phyloP scores from a whole-genome alignment of 1,284 basidiomycete genomes.

The Phellinidium pouzarii region DNA sequence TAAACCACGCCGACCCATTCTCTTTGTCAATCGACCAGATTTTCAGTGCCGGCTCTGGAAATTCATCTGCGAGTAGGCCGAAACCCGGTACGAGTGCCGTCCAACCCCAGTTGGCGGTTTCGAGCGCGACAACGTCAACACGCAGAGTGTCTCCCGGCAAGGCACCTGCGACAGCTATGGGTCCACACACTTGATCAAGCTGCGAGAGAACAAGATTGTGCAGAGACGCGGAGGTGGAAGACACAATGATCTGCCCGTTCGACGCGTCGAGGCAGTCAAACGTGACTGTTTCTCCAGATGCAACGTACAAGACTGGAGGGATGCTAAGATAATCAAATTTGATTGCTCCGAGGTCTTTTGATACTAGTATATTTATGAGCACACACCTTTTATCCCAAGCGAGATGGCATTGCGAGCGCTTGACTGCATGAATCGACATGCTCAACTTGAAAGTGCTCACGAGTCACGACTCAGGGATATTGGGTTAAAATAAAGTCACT shows the following conservation, averaged over 20 bases:
- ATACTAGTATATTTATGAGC: background rate
- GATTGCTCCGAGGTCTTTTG: background rate
- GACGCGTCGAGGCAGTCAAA: slow-evolving; percentile 59
- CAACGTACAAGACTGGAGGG: slow-evolving; percentile 39
- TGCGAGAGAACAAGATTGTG: slow-evolving; percentile 37
- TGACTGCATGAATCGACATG: slow-evolving; percentile 50
- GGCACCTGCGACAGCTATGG: slow-evolving; percentile 45
- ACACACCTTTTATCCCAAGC: slow-evolving; percentile 54
- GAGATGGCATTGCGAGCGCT: slow-evolving; percentile 42
- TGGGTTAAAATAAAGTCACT: no score
- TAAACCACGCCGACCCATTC: slow-evolving; percentile 40
- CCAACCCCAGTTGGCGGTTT: slow-evolving; percentile 56
- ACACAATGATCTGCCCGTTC: slow-evolving; percentile 49
- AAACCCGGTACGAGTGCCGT: slow-evolving; percentile 52
- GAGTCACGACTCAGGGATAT: no score
- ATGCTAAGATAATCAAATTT: slow-evolving; percentile 32
- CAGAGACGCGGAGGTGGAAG: slow-evolving; percentile 34
- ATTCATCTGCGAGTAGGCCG: slow-evolving; percentile 51
- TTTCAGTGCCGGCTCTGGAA: slow-evolving; percentile 41
- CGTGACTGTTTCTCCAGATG: slow-evolving; percentile 46
- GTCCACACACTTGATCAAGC: slow-evolving; percentile 54
- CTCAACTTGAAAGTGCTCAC: no score
- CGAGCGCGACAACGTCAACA: slow-evolving; percentile 46
- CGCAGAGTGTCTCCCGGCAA: slow-evolving; percentile 50
- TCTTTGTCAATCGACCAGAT: slow-evolving; percentile 43